Evolutionary conservation across 805 yeast species (phyloP).

Genomic region (Suhomyces tanzawaensis): DNA sequence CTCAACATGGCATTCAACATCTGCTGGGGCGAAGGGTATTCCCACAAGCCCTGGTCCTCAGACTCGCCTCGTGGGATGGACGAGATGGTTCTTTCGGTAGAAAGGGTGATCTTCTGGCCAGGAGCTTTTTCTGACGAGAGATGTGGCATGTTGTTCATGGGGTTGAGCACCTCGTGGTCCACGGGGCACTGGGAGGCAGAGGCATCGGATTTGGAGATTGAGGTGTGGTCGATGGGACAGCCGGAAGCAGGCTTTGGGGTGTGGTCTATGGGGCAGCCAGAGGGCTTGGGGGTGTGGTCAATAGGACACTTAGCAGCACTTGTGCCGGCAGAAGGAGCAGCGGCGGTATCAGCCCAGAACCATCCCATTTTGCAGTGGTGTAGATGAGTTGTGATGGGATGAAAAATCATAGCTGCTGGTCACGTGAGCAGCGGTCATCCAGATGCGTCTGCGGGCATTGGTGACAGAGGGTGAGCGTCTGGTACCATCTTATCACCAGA

Average conservation of each 20-base stretch:
- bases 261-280: constrained; percentile 36
- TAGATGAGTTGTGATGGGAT: too few species aligned
- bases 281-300: constrained; percentile 24
- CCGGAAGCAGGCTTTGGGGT: constrained; percentile 18
- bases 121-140: constrained; percentile 67
- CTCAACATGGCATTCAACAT: constrained; percentile 97
- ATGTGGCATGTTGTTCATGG: constrained; percentile 86
- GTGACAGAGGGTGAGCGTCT: too few species aligned
- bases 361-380: constrained; percentile 68
- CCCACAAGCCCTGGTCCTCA: constrained; percentile 80
- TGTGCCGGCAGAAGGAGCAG: not conserved
- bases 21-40: constrained; percentile 98
- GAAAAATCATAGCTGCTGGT: too few species aligned
- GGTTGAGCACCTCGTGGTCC: constrained; percentile 53
- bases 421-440: too few species aligned
- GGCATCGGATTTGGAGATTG: constrained; percentile 15
- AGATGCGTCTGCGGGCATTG: too few species aligned
- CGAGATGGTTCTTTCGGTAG: constrained; percentile 81
- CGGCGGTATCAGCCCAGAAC: constrained; percentile 69
- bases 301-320: constrained; percentile 36
- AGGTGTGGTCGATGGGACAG: constrained; percentile 34
- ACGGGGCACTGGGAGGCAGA: constrained; percentile 37
- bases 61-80: constrained; percentile 80
- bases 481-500: too few species aligned
- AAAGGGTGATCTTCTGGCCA: constrained; percentile 74